Conservation (phyloP, 805 yeast genomes). For the Lachancea fermentati region DNA sequence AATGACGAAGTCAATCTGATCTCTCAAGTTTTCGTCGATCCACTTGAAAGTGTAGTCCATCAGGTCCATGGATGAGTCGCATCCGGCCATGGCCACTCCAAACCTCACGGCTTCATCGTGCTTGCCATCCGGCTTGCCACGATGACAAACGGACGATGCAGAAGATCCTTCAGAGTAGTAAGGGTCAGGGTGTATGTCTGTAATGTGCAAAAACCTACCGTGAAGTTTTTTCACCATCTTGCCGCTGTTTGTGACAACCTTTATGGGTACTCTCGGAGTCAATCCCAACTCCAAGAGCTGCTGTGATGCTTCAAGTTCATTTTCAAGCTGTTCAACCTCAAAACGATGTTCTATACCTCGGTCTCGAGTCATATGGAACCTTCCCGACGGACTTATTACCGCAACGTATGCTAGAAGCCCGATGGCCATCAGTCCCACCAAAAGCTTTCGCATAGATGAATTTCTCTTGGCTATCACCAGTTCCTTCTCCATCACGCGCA, state of each 20-base stretch:
- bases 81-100: slow-evolving; percentile 72
- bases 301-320: background rate
- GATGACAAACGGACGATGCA: slow-evolving; percentile 53
- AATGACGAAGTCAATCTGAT: slow-evolving; percentile 75
- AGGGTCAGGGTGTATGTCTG: slow-evolving; percentile 84
- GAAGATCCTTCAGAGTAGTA: slow-evolving; percentile 49
- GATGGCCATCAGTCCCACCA: background rate
- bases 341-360: background rate
- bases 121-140: slow-evolving; percentile 20
- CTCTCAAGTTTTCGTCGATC: slow-evolving; percentile 58
- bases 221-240: slow-evolving; percentile 36
- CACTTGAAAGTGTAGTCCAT: slow-evolving; percentile 61
- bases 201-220: slow-evolving; percentile 79
- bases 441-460: background rate
- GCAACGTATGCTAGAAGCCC: background rate
- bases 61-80: slow-evolving; percentile 66
- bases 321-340: background rate
- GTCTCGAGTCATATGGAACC: background rate
- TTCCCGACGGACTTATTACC: background rate
- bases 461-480: background rate
- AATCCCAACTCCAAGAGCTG: slow-evolving; percentile 8
- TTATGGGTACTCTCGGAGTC: slow-evolving; percentile 14
- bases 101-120: slow-evolving; percentile 53
- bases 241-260: slow-evolving; percentile 1
- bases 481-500: background rate